These are phyloP conservation scores for Populus davidiana DNA, from an alignment of 345 rosid species.

Conservation along the genomic window DNA sequence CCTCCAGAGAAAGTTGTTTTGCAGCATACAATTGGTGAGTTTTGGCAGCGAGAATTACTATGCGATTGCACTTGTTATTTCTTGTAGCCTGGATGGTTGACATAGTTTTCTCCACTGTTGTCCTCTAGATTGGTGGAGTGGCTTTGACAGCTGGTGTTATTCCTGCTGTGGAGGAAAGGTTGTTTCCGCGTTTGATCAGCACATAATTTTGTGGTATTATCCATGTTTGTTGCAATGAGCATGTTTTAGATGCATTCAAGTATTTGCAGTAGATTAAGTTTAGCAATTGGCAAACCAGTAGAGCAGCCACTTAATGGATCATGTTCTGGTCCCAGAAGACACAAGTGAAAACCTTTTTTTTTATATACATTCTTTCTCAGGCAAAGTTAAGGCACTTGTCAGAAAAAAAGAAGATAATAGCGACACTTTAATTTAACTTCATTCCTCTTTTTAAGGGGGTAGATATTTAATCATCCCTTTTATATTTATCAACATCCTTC, in stretches of 20 bases:
- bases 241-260: background rate
- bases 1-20: slow-evolving; percentile 78
- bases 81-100: slow-evolving; percentile 13
- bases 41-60: slow-evolving; percentile 10
- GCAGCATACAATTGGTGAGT: slow-evolving; percentile 83
- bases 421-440: background rate
- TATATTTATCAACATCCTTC: background rate
- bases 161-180: slow-evolving; percentile 87
- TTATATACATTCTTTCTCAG: background rate
- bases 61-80: slow-evolving; percentile 2
- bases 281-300: background rate
- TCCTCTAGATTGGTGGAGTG: slow-evolving; percentile 82
- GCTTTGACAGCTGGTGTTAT: slow-evolving; percentile 74
- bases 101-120: slow-evolving; percentile 31
- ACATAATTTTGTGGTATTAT: background rate
- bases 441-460: background rate
- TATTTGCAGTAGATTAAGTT: background rate
- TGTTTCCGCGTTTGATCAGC: slow-evolving; percentile 15
- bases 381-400: background rate
- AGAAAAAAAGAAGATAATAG: background rate
- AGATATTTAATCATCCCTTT: background rate
- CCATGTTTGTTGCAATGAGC: background rate
- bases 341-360: background rate
- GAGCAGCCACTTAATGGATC: background rate
- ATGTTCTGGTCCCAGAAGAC: background rate